Evolutionary conservation across 2,329 filamentous ascomycete species (phyloP).

Genomic region (Keithomyces neogunnii): DNA sequence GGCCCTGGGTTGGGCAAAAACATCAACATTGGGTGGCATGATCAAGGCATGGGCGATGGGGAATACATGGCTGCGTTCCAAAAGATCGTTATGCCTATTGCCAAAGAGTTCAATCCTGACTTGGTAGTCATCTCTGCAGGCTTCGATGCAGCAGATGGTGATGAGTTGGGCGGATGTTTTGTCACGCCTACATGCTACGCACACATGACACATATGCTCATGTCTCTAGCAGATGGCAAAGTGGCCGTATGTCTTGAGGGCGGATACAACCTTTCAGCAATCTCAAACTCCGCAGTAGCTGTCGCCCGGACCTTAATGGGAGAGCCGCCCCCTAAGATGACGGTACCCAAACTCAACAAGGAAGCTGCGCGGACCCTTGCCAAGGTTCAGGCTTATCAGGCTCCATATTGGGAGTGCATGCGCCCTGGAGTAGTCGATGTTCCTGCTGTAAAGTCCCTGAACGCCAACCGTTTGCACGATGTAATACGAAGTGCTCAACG

Average conservation of each 20-base stretch:
- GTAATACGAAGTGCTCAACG: conserved; percentile 72
- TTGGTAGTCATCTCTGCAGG: conserved; percentile 92
- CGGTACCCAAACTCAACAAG: conserved; percentile 46
- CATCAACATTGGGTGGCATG: conserved; percentile 59
- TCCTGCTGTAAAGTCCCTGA: conserved; percentile 40
- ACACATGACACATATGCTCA: conserved; percentile 99
- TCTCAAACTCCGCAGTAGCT: conserved; percentile 84
- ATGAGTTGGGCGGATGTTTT: conserved; percentile 86
- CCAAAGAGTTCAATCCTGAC: conserved; percentile 86
- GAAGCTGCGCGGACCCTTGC: conserved; percentile 48
- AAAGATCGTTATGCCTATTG: conserved; percentile 92
- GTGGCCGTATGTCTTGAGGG: conserved; percentile 91
- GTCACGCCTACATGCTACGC: conserved; percentile 88
- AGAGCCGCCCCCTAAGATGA: conserved; percentile 66
- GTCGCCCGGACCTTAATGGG: conserved; percentile 93
- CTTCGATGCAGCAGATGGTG: conserved; percentile 90
- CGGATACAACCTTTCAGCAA: conserved; percentile 88
- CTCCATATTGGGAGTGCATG: conserved; percentile 82
- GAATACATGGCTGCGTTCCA: conserved; percentile 98
- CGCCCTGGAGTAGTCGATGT: conserved; percentile 56
- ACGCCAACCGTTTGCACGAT: conserved; percentile 63
- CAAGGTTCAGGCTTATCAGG: conserved; percentile 51
- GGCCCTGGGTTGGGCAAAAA: conserved; percentile 51
- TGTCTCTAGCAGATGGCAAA: conserved; percentile 85
- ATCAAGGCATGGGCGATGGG: conserved; percentile 82